These are phyloP conservation scores for Phytophthora kernoviae DNA, from an alignment of 352 stramenopile species.

Conservation along the genomic window DNA sequence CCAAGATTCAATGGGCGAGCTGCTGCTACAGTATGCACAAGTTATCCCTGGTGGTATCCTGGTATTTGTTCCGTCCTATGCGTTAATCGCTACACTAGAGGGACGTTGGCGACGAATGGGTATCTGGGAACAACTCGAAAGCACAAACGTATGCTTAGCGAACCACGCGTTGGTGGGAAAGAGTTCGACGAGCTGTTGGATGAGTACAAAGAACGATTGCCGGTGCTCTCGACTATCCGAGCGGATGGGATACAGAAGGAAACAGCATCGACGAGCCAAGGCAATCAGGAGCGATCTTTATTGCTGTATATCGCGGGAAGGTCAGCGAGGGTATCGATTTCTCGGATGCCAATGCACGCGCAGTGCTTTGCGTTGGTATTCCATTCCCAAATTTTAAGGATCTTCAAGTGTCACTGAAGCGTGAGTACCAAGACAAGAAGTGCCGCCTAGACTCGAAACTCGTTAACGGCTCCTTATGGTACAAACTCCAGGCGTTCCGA, in stretches of 20 bases:
- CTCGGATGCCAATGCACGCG: conserved; percentile 94
- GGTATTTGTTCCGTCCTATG: conserved; percentile 87
- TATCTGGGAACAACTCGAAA: conserved; percentile 55
- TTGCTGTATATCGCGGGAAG: conserved; percentile 98
- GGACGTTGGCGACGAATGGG: conserved; percentile 65
- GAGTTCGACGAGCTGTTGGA: conserved; percentile 79
- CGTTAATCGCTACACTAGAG: conserved; percentile 64
- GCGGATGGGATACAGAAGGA: conserved; percentile 12
- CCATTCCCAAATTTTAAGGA: conserved; percentile 97
- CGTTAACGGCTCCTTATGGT: conserved; percentile 90
- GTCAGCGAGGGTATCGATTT: conserved; percentile 99
- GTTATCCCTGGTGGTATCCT: conserved; percentile 74
- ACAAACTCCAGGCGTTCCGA: conserved; percentile 96
- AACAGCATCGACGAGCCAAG: conserved; percentile 5
- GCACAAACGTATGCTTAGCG: conserved; percentile 64
- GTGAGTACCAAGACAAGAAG: conserved; percentile 78
- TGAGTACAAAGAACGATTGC: conserved; percentile 68
- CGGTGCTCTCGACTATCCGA: conserved; percentile 14
- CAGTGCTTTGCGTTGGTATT: conserved; percentile 97
- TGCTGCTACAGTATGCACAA: conserved; percentile 65
- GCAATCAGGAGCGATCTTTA: conserved; percentile 91
- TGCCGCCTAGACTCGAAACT: conserved; percentile 49
- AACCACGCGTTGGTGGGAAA: conserved; percentile 71
- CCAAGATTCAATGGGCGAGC: conserved; percentile 74
- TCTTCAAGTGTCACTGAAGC: conserved; percentile 78